Base-by-base conservation (phyloP, 75 land plant genomes). In the Pinus albicaulis region DNA sequence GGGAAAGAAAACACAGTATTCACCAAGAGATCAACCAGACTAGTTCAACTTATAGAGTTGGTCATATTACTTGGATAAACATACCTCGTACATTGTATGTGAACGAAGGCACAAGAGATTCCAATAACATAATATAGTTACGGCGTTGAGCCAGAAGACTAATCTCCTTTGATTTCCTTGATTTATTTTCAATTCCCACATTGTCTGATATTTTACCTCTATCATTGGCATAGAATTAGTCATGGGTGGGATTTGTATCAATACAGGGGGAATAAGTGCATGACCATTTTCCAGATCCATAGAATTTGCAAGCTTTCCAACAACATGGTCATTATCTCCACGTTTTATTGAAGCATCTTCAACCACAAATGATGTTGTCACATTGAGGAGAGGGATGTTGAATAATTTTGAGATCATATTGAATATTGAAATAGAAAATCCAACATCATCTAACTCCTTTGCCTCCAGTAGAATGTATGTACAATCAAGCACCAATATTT, bases 331-430 rank as follows among this genome's bases (percentile, higher is more conserved):
- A 77, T 86, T 83, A 60, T 87, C 90, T 57, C 80, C 91, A 76
- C 86, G 81, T 73, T 78, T 87, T 59, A 58, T 91, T 73, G 93
- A 81, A 72, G 86, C 84, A 55, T 97, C 99, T 77, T 92, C 93
- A 31, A 98, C 99, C 26, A 97, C 99, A 86, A 94, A 97, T 28
- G 99, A 97, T 63, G 99, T 97, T 48, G 99, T 93, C 58, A 95
- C 79, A 76, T 92, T 95, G 11, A 97, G 86, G 15, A 97, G 92
- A 38, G 99, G 99, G 58, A 97, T 76, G 70, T 97, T 97, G 72
- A 97, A 97, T 24, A 94, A 76, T 81, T 97, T 97, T 28, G 99
- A 95, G 25, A 97, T 77, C 28, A 92, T 76, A 72, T 97, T 97
- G 70, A 97, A 94, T 17, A 94, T 78, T 66, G 95, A 87, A 55